These are phyloP conservation scores for Ceratobasidium sp. DNA, from an alignment of 1,284 basidiomycete genomes.

Conservation along the genomic window DNA sequence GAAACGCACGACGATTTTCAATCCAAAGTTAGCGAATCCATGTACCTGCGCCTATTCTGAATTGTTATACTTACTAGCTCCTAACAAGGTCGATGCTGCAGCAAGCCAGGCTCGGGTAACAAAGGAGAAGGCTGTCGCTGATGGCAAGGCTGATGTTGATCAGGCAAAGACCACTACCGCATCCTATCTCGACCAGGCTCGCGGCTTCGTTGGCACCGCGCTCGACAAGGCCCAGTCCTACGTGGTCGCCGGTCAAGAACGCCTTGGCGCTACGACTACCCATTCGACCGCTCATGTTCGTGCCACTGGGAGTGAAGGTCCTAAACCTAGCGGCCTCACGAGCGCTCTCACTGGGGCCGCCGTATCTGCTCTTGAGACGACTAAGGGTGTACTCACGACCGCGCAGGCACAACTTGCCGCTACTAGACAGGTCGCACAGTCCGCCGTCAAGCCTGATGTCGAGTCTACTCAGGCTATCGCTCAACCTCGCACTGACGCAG, in stretches of 20 bases:
- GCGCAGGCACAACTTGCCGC: conserved; percentile 38
- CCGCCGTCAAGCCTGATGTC: conserved; percentile 27
- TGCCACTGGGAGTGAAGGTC: conserved; percentile 24
- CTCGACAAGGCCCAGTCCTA: conserved; percentile 38
- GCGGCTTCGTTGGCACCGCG: conserved; percentile 33
- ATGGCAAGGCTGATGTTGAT: conserved; percentile 40
- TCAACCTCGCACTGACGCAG: conserved; percentile 11
- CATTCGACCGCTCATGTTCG: conserved; percentile 34
- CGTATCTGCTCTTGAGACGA: conserved; percentile 36
- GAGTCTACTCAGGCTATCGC: conserved; percentile 17
- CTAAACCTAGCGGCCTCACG: conserved; percentile 23
- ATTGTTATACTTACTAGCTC: neutral
- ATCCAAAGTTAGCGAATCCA: neutral
- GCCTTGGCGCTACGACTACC: conserved; percentile 33
- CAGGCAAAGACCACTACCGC: conserved; percentile 37
- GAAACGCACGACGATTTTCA: conserved; percentile 30
- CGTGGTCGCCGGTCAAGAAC: conserved; percentile 38
- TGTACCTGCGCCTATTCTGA: neutral
- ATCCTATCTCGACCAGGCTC: conserved; percentile 38
- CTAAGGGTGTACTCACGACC: conserved; percentile 32
- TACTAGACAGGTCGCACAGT: neutral
- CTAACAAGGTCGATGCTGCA: conserved; percentile 22
- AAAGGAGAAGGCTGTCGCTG: conserved; percentile 37
- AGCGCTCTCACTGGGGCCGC: conserved; percentile 34
- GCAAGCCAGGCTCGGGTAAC: conserved; percentile 20